Evolutionary conservation across 176 grass and related monocot species (phyloP).

Genomic region (Aechmea fasciata): DNA sequence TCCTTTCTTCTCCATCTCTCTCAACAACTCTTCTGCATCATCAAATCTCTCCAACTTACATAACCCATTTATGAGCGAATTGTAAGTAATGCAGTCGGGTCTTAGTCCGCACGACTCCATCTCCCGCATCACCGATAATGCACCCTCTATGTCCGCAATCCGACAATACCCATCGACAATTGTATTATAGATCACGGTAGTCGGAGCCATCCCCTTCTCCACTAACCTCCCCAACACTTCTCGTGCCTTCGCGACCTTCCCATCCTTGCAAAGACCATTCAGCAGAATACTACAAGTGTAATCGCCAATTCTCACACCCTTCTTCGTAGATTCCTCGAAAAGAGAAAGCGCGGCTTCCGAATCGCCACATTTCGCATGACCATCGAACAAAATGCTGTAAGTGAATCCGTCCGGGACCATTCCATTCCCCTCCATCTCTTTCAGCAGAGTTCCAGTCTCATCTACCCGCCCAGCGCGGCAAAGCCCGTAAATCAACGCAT

Average conservation of each 20-base stretch:
- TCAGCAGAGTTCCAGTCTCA: constrained; percentile 23
- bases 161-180: constrained; percentile 56
- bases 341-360: constrained; percentile 31
- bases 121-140: constrained; percentile 28
- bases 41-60: constrained; percentile 35
- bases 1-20: constrained; percentile 40
- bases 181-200: constrained; percentile 48
- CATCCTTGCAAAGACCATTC: constrained; percentile 57
- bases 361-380: constrained; percentile 26
- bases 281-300: constrained; percentile 55
- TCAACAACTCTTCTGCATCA: constrained; percentile 37
- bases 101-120: constrained; percentile 36
- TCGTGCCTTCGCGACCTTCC: constrained; percentile 40
- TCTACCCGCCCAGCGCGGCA: constrained; percentile 33
- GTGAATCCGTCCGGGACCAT: constrained; percentile 45
- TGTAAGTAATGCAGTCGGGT: constrained; percentile 47
- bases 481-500: constrained; percentile 45
- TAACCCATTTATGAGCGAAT: constrained; percentile 50
- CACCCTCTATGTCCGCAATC: constrained; percentile 26
- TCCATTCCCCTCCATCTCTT: constrained; percentile 32
- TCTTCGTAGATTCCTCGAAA: constrained; percentile 43
- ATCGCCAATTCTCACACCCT: constrained; percentile 34
- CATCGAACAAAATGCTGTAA: constrained; percentile 52
- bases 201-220: constrained; percentile 31
- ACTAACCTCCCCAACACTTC: constrained; percentile 25